Percentiles rank a stretch among this genome's conserved stretches.
Evolutionary conservation across 768 basidiomycete genomes (phyloP).

Genomic region (Plicaturopsis crispa): DNA sequence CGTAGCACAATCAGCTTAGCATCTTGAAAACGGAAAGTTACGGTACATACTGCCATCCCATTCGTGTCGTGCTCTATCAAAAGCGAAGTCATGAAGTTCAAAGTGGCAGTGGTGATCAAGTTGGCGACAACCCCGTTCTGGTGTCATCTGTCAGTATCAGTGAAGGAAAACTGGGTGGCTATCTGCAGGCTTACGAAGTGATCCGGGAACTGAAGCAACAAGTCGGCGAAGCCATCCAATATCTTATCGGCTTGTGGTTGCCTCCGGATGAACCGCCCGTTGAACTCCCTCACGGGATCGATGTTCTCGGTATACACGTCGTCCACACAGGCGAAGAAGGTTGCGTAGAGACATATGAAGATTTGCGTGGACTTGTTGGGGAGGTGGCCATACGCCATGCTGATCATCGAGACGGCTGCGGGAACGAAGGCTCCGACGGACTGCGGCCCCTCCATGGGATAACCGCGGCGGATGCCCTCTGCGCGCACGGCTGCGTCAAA

Average conservation of each 20-base stretch:
- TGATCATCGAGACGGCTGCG: slow-evolving; percentile 20
- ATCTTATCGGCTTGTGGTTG: slow-evolving; percentile 20
- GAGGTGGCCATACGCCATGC: slow-evolving; percentile 22
- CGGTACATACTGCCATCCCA: slow-evolving; percentile 17
- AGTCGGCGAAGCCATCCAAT: slow-evolving; percentile 25
- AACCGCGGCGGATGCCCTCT: slow-evolving; percentile 16
- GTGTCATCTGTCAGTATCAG: no score
- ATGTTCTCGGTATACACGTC: slow-evolving; percentile 21
- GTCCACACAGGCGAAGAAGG: slow-evolving; percentile 30
- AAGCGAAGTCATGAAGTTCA: slow-evolving; percentile 26
- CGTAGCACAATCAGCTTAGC: no score
- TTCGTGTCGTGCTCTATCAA: slow-evolving; percentile 23
- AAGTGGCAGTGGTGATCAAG: slow-evolving; percentile 25
- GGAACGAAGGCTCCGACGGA: slow-evolving; percentile 22
- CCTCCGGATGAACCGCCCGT: slow-evolving; percentile 19
- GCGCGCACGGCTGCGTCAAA: slow-evolving; percentile 15
- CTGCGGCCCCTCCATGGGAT: slow-evolving; percentile 13
- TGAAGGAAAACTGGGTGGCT: no score
- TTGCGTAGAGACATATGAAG: slow-evolving; percentile 32
- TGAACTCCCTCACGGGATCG: slow-evolving; percentile 24
- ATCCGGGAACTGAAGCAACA: slow-evolving; percentile 20
- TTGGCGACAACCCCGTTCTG: slow-evolving; percentile 22
- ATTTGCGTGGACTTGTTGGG: slow-evolving; percentile 19
- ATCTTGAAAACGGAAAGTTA: no score
- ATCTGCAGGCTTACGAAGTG: no score